Base-by-base conservation (phyloP, 257 asterid genomes). In the Primulina tabacum region DNA sequence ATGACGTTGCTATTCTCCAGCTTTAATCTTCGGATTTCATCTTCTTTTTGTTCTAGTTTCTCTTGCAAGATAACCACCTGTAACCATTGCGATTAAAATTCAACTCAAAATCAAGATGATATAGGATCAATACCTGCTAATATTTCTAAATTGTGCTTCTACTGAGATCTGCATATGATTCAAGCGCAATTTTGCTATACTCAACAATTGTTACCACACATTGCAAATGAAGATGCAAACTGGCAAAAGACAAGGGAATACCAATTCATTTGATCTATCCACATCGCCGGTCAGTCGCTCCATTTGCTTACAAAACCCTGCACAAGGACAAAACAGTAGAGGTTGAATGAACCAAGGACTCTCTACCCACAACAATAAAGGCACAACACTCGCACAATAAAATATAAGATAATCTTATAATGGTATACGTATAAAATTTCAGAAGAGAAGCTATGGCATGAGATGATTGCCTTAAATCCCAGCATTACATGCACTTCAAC, bases 191-290 rank as follows among this genome's bases (percentile, higher is more conserved):
- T 34, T 58, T 24, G 26, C 26, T 24, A 28, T 28, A 28, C 30
- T 28, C 4, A 28, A 28, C 30, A 28, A 2, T 28, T 28, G 4
- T 28, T 9, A 38, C 3, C 9, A 9, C 47, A 38, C 11, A 38
- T 8, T 38, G 47, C 14, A 38, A 43, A 53, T n/a, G n/a, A 20
- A 21, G 56, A 55, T 20, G 20, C 11, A 17, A 76, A 50, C 30
- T 9, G 53, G 14, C 8, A 65, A 65, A 4, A 53, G 30, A 67
- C 32, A 28, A 52, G 33, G 28, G 55, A 57, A 62, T 81, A 93
- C 96, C 99, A 88, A 78, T 80, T 94, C 97, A 33, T 94, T 94
- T 52, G 99, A 94, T 84, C 90, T 81, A 66, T 94, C 97, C 34
- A 84, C 91, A 70, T 88, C 92, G 24, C 84, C 83, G 0, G 90